phyloP scores from a whole-genome alignment of 2,329 filamentous ascomycete species.

The Alternaria brassicicola region DNA sequence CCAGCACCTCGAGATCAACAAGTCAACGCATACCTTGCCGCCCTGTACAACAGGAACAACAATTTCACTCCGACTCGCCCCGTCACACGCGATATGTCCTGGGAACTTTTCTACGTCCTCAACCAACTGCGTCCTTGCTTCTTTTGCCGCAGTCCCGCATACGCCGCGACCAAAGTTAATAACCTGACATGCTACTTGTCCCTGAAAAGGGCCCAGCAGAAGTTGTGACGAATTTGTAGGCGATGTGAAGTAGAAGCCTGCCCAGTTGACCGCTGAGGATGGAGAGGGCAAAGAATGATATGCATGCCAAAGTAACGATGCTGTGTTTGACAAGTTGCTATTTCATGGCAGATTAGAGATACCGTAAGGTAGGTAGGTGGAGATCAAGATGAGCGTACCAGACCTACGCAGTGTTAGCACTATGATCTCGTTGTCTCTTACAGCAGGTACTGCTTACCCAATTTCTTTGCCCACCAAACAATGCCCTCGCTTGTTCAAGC shows the following conservation, averaged over 20 bases:
- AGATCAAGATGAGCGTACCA: conserved; percentile 4
- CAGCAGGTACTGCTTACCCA: conserved; percentile 63
- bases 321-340: conserved; percentile 73
- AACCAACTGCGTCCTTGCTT: conserved; percentile 66
- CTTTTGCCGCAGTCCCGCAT: conserved; percentile 72
- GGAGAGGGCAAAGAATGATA: conserved; percentile 74
- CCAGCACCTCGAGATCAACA: not conserved
- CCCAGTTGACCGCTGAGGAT: conserved; percentile 76
- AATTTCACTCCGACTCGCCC: conserved; percentile 77
- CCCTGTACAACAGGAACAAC: conserved; percentile 72
- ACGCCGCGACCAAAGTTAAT: conserved; percentile 77
- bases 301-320: conserved; percentile 79
- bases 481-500: conserved; percentile 69
- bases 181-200: conserved; percentile 75
- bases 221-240: conserved; percentile 58
- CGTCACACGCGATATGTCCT: conserved; percentile 83
- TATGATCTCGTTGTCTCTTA: not conserved
- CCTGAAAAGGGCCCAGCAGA: conserved; percentile 80
- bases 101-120: conserved; percentile 75
- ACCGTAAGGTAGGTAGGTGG: not conserved
- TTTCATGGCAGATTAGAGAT: not conserved
- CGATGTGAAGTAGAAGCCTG: conserved; percentile 61
- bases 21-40: conserved; percentile 51
- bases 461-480: conserved; percentile 76
- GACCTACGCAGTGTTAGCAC: conserved; percentile 3